These are phyloP conservation scores for Paecilomyces dactylethromorphus DNA, from an alignment of 2,329 filamentous ascomycete genomes.

Conservation along the genomic window DNA sequence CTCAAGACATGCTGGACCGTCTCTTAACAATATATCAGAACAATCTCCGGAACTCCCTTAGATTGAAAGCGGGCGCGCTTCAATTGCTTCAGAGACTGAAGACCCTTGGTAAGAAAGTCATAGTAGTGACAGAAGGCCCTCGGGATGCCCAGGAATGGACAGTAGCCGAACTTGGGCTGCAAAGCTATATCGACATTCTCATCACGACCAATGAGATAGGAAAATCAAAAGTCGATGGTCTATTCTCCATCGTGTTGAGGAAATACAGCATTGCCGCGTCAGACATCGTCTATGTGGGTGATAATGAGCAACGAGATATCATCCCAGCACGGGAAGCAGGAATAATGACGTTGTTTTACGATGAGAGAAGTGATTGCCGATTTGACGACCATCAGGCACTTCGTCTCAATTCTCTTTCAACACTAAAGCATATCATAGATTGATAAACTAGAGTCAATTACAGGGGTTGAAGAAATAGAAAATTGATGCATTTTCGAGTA, in stretches of 20 bases:
- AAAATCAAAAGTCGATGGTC: conserved; percentile 24
- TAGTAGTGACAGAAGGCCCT: conserved; percentile 43
- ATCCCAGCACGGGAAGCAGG: conserved; percentile 15
- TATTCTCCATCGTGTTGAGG: conserved; percentile 19
- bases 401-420: too few relatives aligned
- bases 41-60: conserved; percentile 10
- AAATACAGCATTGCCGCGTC: conserved; percentile 12
- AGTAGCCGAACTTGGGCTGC: conserved; percentile 23
- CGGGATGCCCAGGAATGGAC: conserved; percentile 44
- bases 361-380: conserved; percentile 6
- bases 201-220: conserved; percentile 27
- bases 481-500: too few relatives aligned
- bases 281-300: conserved; percentile 21
- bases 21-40: too few relatives aligned
- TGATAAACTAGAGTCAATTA: too few relatives aligned
- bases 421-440: too few relatives aligned
- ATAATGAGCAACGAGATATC: conserved; percentile 21
- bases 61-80: conserved; percentile 32
- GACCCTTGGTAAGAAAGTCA: conserved; percentile 31
- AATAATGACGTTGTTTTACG: conserved; percentile 17
- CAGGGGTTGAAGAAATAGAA: too few relatives aligned
- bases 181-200: conserved; percentile 20
- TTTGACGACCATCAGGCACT: too few relatives aligned
- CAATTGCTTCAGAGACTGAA: conserved; percentile 29
- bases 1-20: too few relatives aligned